Conservation (phyloP, 1,284 basidiomycete species). For the Pulchroboletus neoregius region DNA sequence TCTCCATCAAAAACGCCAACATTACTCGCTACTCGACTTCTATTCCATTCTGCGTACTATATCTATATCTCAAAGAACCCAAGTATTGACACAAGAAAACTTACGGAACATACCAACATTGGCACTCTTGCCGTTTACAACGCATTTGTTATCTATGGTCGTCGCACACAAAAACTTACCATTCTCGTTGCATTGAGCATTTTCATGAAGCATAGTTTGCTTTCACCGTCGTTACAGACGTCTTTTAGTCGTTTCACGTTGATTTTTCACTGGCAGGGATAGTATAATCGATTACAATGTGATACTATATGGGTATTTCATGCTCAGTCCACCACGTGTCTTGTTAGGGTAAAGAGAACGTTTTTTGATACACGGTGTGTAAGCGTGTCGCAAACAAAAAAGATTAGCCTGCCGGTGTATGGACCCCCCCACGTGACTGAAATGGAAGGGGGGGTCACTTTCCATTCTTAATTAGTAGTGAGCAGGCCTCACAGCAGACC, state of each 20-base stretch:
- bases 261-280: conserved; percentile 9
- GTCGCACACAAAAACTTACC: conserved; percentile 28
- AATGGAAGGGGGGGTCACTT: conserved; percentile 32
- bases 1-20: conserved; percentile 26
- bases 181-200: conserved; percentile 29
- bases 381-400: conserved; percentile 9
- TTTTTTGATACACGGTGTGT: conserved; percentile 9
- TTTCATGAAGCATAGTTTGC: conserved; percentile 26
- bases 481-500: conserved; percentile 31
- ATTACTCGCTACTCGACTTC: conserved; percentile 26
- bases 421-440: conserved; percentile 11
- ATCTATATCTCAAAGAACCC: conserved; percentile 38
- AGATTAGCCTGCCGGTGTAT: conserved; percentile 2
- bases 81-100: conserved; percentile 30
- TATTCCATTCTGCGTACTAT: conserved; percentile 35
- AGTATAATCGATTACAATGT: conserved; percentile 12
- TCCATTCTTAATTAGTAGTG: conserved; percentile 23
- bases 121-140: conserved; percentile 26
- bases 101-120: conserved; percentile 35
- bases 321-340: no score
- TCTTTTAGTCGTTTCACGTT: conserved; percentile 5
- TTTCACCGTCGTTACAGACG: conserved; percentile 19
- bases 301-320: conserved; percentile 5
- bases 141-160: conserved; percentile 36
- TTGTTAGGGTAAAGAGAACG: background rate